phyloP scores from a whole-genome alignment of 1,139 yeast species.

The Meyerozyma sp. region DNA sequence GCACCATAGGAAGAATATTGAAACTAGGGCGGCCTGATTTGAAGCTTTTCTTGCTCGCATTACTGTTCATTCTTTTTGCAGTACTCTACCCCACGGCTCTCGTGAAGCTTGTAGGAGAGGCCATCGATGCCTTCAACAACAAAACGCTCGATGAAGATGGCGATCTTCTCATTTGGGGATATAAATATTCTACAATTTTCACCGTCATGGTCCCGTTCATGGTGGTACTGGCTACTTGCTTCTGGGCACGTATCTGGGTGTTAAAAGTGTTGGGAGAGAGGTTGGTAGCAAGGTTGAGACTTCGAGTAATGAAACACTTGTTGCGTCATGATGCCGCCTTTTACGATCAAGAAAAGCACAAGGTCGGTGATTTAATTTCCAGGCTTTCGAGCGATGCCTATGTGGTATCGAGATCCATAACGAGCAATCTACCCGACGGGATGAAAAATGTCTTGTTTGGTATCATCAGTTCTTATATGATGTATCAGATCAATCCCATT shows the following conservation, averaged over 20 bases:
- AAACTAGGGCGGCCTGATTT: slow-evolving; percentile 38
- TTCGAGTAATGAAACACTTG: slow-evolving; percentile 44
- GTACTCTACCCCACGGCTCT: slow-evolving; percentile 44
- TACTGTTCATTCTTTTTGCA: slow-evolving; percentile 41
- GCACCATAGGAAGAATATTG: slow-evolving; percentile 33
- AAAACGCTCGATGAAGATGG: slow-evolving; percentile 36
- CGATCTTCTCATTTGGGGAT: slow-evolving; percentile 41
- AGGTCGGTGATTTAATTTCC: slow-evolving; percentile 52
- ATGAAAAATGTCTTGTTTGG: slow-evolving; percentile 43
- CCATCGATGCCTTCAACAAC: slow-evolving; percentile 40
- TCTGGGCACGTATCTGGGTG: slow-evolving; percentile 48
- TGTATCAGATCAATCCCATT: slow-evolving; percentile 41
- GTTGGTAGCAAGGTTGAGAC: slow-evolving; percentile 39
- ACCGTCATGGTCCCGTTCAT: slow-evolving; percentile 43
- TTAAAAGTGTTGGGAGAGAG: slow-evolving; percentile 35
- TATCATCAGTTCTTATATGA: slow-evolving; percentile 41
- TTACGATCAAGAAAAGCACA: slow-evolving; percentile 47
- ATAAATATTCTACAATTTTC: slow-evolving; percentile 37
- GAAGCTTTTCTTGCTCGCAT: slow-evolving; percentile 33
- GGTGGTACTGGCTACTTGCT: slow-evolving; percentile 39
- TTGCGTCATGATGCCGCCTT: slow-evolving; percentile 48
- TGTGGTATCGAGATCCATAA: slow-evolving; percentile 43
- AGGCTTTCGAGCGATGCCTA: slow-evolving; percentile 52
- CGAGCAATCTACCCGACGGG: slow-evolving; percentile 44
- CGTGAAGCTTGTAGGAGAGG: slow-evolving; percentile 43